phyloP scores from a whole-genome alignment of 139 green algal species.

The Astrephomene gubernaculifera region DNA sequence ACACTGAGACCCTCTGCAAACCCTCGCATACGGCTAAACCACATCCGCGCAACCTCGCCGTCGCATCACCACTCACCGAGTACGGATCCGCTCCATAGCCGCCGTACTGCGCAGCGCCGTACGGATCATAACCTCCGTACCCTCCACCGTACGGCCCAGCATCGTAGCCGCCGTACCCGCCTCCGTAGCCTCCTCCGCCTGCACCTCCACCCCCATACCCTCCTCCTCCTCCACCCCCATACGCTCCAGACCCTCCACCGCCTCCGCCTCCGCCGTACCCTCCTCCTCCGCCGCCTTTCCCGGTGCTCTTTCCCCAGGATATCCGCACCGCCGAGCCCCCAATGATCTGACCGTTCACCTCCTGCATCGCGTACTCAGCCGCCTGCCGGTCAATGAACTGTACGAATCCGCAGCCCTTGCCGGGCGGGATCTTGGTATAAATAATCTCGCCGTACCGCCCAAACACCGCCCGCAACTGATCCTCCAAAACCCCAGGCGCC shows the following conservation, averaged over 20 bases:
- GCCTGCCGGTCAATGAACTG: conserved; percentile 83
- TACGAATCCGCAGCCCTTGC: conserved; percentile 98
- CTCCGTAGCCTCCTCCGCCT: conserved; percentile 5
- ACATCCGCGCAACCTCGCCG: no score
- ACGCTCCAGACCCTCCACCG: background rate
- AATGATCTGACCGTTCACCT: conserved; percentile 79
- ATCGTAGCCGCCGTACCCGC: conserved; percentile 24
- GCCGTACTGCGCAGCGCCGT: conserved; percentile 20
- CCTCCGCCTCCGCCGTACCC: background rate
- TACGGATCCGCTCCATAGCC: conserved; percentile 28
- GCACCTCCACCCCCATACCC: background rate
- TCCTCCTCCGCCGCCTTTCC: conserved; percentile 16
- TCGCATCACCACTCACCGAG: background rate
- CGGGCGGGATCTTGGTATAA: conserved; percentile 94
- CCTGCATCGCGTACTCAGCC: conserved; percentile 81
- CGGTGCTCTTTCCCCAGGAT: conserved; percentile 73
- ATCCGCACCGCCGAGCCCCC: conserved; percentile 73
- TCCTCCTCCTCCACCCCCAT: conserved; percentile 11
- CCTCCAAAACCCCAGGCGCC: conserved; percentile 72
- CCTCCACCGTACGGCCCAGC: background rate
- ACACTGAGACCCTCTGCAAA: no score
- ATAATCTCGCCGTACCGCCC: conserved; percentile 87
- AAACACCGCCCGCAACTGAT: conserved; percentile 84
- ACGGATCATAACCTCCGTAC: conserved; percentile 20
- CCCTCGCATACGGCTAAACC: no score